A percentile compares a stretch with the other conserved stretches of the same genome.
Conservation (phyloP, 2,329 filamentous ascomycete species). For the Fusarium transvaalense region DNA sequence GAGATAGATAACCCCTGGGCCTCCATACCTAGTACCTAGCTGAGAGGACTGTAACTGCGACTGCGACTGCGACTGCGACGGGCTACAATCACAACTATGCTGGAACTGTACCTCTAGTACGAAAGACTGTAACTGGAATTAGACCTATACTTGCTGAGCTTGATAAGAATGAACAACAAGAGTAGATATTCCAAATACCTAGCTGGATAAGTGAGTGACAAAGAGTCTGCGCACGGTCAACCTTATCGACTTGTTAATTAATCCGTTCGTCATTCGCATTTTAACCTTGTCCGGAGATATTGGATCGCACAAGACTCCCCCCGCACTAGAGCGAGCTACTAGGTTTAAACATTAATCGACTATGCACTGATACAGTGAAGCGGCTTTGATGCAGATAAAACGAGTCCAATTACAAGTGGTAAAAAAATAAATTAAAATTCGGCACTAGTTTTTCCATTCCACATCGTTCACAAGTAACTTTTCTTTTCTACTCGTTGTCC, state of each 20-base stretch:
- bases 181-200: background rate
- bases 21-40: background rate
- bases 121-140: no score
- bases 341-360: background rate
- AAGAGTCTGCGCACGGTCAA: background rate
- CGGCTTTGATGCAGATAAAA: background rate
- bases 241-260: background rate
- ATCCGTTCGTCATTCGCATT: background rate
- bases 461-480: background rate
- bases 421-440: background rate
- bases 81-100: no score
- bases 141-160: background rate
- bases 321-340: background rate
- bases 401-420: background rate
- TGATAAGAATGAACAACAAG: background rate
- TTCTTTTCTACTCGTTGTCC: background rate
- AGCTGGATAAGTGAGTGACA: background rate
- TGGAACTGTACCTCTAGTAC: no score
- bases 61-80: no score
- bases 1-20: conserved; percentile 8
- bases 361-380: background rate
- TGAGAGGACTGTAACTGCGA: background rate
- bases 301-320: background rate
- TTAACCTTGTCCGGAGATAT: background rate
- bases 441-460: background rate